Evolutionary conservation across 768 basidiomycete species (phyloP).

Genomic region (Kwoniella dendrophila): DNA sequence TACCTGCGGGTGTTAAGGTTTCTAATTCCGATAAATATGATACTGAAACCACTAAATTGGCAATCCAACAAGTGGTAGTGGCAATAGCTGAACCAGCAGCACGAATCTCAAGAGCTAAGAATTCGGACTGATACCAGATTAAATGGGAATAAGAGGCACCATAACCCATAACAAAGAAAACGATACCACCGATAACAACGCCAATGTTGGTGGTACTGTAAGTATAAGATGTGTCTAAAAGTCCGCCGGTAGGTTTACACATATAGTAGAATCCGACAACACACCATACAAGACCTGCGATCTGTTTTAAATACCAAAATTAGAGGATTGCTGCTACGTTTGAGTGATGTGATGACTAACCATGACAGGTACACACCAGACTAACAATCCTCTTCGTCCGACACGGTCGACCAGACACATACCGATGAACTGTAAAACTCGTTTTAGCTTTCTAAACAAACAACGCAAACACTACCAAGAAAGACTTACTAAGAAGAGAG

Average conservation of each 20-base stretch:
- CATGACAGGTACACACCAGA: slow-evolving; percentile 20
- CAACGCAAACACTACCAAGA: background rate
- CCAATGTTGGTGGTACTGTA: background rate
- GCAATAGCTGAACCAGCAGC: slow-evolving; percentile 20
- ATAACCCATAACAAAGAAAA: slow-evolving; percentile 20
- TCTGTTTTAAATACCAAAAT: background rate
- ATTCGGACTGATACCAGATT: slow-evolving; percentile 28
- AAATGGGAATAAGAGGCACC: slow-evolving; percentile 23
- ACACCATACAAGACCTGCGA: slow-evolving; percentile 23
- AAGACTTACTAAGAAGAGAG: slow-evolving; percentile 17
- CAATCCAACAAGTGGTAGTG: slow-evolving; percentile 21
- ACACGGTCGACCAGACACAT: slow-evolving; percentile 28
- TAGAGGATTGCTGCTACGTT: background rate
- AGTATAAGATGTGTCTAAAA: background rate
- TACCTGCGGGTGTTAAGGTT: slow-evolving; percentile 22
- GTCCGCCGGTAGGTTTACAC: slow-evolving; percentile 1
- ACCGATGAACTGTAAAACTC: slow-evolving; percentile 1
- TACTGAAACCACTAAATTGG: slow-evolving; percentile 25
- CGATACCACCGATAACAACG: slow-evolving; percentile 21
- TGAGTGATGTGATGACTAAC: background rate
- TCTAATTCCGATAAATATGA: background rate
- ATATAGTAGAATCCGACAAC: slow-evolving; percentile 14
- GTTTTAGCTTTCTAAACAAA: background rate
- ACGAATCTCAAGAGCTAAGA: slow-evolving; percentile 35
- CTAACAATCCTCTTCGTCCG: slow-evolving; percentile 26